Evolutionary conservation across 306 rosid genomes (phyloP).

Genomic region (Vigna hirtella): DNA sequence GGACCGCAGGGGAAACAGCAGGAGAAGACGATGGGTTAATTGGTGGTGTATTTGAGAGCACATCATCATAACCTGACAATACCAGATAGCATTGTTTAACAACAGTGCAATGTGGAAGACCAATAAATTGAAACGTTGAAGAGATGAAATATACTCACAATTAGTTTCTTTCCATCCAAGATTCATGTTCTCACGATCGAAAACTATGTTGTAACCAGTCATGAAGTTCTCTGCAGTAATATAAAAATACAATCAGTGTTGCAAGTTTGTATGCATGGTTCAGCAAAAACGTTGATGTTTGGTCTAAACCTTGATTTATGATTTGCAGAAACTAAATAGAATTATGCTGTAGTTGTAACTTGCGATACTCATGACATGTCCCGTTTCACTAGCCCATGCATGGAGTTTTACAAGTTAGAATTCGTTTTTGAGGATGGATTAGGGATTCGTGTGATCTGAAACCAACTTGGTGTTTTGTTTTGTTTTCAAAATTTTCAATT

Average conservation of each 20-base stretch:
- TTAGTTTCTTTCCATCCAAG: slow-evolving; percentile 79
- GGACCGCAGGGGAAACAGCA: not conserved
- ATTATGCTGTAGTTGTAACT: slow-evolving; percentile 4
- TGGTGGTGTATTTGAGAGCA: slow-evolving; percentile 45
- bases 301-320: not conserved
- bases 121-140: slow-evolving; percentile 17
- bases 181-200: slow-evolving; percentile 80
- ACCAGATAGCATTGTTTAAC: slow-evolving; percentile 34
- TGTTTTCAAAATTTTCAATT: not conserved
- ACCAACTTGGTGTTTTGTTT: not conserved
- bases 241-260: not conserved
- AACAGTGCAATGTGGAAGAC: not conserved
- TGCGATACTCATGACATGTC: not conserved
- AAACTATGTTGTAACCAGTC: slow-evolving; percentile 82
- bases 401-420: not conserved
- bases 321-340: slow-evolving; percentile 4
- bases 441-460: not conserved
- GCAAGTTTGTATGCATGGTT: slow-evolving; percentile 1
- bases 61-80: slow-evolving; percentile 59
- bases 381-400: not conserved
- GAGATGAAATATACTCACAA: slow-evolving; percentile 62
- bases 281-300: not conserved
- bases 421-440: not conserved
- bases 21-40: slow-evolving; percentile 52
- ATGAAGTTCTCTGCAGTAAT: slow-evolving; percentile 86